These are phyloP conservation scores for Cryptosporidium muris DNA, from an alignment of 169 alveolate species.

Conservation along the genomic window DNA sequence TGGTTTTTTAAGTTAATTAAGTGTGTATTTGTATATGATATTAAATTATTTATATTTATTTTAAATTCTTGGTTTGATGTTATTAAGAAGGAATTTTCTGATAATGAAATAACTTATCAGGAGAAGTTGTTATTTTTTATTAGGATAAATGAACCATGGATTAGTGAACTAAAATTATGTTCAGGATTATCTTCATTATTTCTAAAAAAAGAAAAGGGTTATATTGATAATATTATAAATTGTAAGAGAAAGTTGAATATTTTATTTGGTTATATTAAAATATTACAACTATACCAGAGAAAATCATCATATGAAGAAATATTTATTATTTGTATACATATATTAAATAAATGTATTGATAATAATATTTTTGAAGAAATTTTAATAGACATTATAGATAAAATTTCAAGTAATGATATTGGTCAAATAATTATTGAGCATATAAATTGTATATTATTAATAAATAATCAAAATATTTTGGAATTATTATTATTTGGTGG, in stretches of 20 bases:
- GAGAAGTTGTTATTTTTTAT: too few species aligned
- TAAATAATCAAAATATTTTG: conserved; percentile 4
- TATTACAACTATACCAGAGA: conserved; percentile 5
- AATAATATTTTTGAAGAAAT: conserved; percentile 9
- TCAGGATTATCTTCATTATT: too few species aligned
- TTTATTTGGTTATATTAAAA: conserved; percentile 29
- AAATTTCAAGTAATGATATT: not conserved
- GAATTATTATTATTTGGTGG: not conserved
- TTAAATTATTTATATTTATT: too few species aligned
- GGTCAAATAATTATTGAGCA: conserved; percentile 9
- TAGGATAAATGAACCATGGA: too few species aligned
- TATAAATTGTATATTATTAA: conserved; percentile 29
- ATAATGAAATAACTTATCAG: too few species aligned
- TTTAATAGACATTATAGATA: not conserved
- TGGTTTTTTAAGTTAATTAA: too few species aligned
- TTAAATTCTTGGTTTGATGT: too few species aligned
- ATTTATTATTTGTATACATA: conserved; percentile 24
- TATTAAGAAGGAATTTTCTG: too few species aligned
- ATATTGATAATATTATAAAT: not conserved
- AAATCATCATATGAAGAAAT: conserved; percentile 7
- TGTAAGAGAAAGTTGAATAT: not conserved
- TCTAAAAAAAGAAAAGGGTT: too few species aligned
- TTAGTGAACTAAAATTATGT: too few species aligned
- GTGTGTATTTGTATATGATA: too few species aligned
- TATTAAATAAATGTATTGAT: not conserved